Conservation (phyloP, 176 grass and related monocot genomes). For the Alloteropsis semialata region DNA sequence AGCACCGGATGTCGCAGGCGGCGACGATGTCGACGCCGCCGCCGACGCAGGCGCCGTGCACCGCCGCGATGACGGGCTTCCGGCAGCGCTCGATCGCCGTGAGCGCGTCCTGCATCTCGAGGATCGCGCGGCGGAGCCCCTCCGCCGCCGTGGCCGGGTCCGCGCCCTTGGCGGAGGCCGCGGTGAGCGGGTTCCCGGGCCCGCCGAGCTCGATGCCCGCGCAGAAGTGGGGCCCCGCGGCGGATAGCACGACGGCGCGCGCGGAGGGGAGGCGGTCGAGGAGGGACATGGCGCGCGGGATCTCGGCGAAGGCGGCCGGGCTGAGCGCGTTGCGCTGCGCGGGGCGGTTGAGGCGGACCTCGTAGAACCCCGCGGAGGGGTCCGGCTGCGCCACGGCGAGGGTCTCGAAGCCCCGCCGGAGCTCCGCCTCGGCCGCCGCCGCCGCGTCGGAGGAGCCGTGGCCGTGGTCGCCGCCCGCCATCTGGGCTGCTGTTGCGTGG, state of each 20-base stretch:
- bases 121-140: slow-evolving; percentile 49
- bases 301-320: slow-evolving; percentile 63
- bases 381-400: slow-evolving; percentile 58
- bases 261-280: slow-evolving; percentile 71
- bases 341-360: slow-evolving; percentile 80
- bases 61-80: slow-evolving; percentile 70
- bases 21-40: slow-evolving; percentile 62
- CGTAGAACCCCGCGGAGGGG: slow-evolving; percentile 38
- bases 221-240: slow-evolving; percentile 70
- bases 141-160: slow-evolving; percentile 47
- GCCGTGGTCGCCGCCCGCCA: slow-evolving; percentile 37
- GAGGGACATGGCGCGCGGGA: slow-evolving; percentile 70
- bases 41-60: slow-evolving; percentile 80
- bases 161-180: neutral
- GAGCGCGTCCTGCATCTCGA: slow-evolving; percentile 57
- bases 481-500: neutral
- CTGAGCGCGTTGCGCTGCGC: slow-evolving; percentile 74
- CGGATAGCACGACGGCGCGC: slow-evolving; percentile 59
- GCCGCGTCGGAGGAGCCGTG: slow-evolving; percentile 40
- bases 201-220: slow-evolving; percentile 65
- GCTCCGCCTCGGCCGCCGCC: slow-evolving; percentile 52
- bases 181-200: slow-evolving; percentile 33
- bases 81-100: slow-evolving; percentile 67
- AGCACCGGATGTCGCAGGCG: slow-evolving; percentile 71
- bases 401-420: slow-evolving; percentile 55